A percentile compares a stretch with the other conserved stretches of the same genome.
Evolutionary conservation across 495 filamentous ascomycete genomes (phyloP).

Genomic region (Monascus purpureus): DNA sequence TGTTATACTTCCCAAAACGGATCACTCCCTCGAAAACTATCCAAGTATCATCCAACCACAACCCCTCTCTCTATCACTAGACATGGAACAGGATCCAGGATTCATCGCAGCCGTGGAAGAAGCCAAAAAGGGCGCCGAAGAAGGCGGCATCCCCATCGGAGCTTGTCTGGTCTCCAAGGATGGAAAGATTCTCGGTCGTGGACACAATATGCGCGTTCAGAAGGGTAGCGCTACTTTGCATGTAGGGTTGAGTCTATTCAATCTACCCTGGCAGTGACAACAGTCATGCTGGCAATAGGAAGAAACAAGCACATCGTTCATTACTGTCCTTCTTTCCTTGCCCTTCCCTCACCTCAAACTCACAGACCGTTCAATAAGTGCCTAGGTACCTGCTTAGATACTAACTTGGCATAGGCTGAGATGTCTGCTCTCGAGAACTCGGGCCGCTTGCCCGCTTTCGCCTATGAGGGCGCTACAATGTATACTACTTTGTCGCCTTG

Average conservation of each 20-base stretch:
- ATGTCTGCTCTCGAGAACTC: constrained; percentile 69
- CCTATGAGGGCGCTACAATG: constrained; percentile 66
- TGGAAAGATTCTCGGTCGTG: constrained; percentile 62
- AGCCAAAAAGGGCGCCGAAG: constrained; percentile 48
- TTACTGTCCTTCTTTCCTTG: neutral
- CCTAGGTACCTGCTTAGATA: neutral
- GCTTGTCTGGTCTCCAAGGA: constrained; percentile 57
- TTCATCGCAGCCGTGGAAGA: constrained; percentile 61
- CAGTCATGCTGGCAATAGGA: no score
- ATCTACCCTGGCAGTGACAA: no score
- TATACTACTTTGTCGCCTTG: constrained; percentile 81
- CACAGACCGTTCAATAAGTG: neutral
- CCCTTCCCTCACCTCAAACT: no score
- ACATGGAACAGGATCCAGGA: constrained; percentile 33
- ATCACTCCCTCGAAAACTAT: no score
- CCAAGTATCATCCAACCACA: no score
- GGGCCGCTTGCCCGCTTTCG: constrained; percentile 56
- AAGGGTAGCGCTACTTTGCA: constrained; percentile 62
- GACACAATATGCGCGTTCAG: constrained; percentile 74
- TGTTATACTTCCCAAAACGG: no score
- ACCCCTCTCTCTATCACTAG: constrained; percentile 2
- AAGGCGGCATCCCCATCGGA: constrained; percentile 76
- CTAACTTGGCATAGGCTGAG: constrained; percentile 51
- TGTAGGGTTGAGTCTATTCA: no score
- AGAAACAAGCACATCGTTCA: no score